phyloP scores from a whole-genome alignment of 2,329 filamentous ascomycete species.

The Curvularia hawaiiensis region DNA sequence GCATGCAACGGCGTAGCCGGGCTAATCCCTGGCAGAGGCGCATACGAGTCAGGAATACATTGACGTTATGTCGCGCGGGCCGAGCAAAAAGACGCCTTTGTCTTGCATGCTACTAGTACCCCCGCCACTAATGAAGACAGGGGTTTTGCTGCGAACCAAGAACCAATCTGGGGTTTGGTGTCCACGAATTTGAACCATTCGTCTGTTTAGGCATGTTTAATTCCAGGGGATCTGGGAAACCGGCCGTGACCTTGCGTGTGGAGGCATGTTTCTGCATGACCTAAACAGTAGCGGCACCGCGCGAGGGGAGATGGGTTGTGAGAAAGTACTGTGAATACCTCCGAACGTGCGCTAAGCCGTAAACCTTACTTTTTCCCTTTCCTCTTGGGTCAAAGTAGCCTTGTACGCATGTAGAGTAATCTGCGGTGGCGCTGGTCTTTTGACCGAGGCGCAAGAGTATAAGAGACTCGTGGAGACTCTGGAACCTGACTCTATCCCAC shows the following conservation, averaged over 20 bases:
- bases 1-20: not conserved
- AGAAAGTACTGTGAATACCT: not conserved
- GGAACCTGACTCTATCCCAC: not conserved
- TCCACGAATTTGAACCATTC: not conserved
- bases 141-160: not conserved
- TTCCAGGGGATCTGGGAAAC: not conserved
- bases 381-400: not conserved
- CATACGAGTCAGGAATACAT: not conserved
- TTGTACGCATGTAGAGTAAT: not conserved
- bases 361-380: not conserved
- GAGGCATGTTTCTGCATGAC: not conserved
- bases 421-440: not conserved
- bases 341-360: not conserved
- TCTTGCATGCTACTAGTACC: not conserved
- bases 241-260: not conserved
- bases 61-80: constrained; percentile 2
- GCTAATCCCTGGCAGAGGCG: not conserved
- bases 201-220: not conserved
- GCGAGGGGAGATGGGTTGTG: not conserved
- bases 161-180: not conserved
- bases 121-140: not conserved
- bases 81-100: not conserved
- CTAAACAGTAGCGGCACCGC: not conserved
- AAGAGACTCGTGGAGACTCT: constrained; percentile 1
- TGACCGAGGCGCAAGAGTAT: not conserved